Evolutionary conservation across 495 filamentous ascomycete genomes (phyloP).

Genomic region (Aspergillus asperescens): DNA sequence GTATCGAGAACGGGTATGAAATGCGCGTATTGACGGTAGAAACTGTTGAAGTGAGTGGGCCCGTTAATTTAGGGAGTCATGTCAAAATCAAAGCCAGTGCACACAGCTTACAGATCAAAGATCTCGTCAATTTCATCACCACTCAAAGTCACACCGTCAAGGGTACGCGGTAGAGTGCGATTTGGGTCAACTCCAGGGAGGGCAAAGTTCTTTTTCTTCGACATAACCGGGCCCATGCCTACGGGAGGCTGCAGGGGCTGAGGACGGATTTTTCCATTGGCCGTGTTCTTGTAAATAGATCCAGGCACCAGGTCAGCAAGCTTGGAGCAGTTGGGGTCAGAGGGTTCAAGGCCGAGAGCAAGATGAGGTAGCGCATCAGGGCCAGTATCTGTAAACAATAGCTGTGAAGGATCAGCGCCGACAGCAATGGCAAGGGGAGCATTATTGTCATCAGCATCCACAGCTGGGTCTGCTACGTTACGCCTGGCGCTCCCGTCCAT

Average conservation of each 20-base stretch:
- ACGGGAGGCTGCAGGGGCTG: neutral
- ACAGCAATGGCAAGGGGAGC: neutral
- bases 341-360: neutral
- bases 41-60: too few relatives aligned
- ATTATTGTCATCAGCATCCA: neutral
- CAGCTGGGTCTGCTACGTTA: neutral
- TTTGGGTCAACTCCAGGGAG: neutral
- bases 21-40: slow-evolving; percentile 41
- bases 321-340: neutral
- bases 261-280: neutral
- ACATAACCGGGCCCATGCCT: neutral
- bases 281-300: neutral
- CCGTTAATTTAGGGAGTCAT: too few relatives aligned
- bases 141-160: slow-evolving; percentile 28
- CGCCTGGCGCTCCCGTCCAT: neutral
- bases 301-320: neutral
- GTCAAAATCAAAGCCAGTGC: slow-evolving; percentile 6
- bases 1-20: slow-evolving; percentile 45
- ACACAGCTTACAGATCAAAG: slow-evolving; percentile 26
- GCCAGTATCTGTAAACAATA: neutral
- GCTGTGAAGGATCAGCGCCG: neutral
- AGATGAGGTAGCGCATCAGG: neutral
- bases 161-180: slow-evolving; percentile 17
- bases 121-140: slow-evolving; percentile 36
- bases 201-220: neutral